Base-by-base conservation (phyloP, 2,329 filamentous ascomycete genomes). In the Penicillium occitanis region DNA sequence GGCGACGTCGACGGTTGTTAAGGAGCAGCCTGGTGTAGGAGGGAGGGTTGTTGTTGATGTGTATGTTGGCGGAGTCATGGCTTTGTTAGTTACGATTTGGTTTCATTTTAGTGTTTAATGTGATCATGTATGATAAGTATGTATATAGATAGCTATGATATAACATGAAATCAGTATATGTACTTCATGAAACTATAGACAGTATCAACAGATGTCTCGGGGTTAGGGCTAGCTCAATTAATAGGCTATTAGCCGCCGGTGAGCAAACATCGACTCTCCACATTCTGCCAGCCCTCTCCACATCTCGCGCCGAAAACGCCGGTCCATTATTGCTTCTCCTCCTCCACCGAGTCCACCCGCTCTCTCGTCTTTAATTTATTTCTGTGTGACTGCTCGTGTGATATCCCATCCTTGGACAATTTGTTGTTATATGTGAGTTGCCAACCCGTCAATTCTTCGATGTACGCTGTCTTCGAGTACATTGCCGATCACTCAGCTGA, bases 1-100 rank as follows among this genome's bases (percentile, higher is more conserved):
- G 7, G 80, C 82, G 55, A 88, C 86, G n/a, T 84, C 79, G 6
- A 86, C 84, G 33, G 75, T 81, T 13, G 77, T 75, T 4, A 82
- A 82, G 69, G 72, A 74, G 59, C 69, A 75, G 65, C 74, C 76
- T 50, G 61, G 66, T 13, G 40, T 37, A 46, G 60, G 51, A 14
- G 61, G 55, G 7, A 44, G 50, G 58, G 13, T 42, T 68, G 30
- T 64, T 60, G n/a, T 66, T 63, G 48, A 66, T 62, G 59, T 68
- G 57, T 28, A 64, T 42, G 11, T 50, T 40, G 64, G n/a, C 50
- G 37, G 61, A 46, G 53, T 40, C 30, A 44, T 59, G 57, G 65
- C 44, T 30, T 8, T 42, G 46, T 62, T 40, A 48, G 42, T 59
- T 59, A 63, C 25, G 55, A n/a, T 62, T 28, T 66, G 44, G 35